A percentile compares a stretch with the other conserved stretches of the same genome.
phyloP scores from a whole-genome alignment of 2,329 filamentous ascomycete genomes.

The Neospermospora avenae region DNA sequence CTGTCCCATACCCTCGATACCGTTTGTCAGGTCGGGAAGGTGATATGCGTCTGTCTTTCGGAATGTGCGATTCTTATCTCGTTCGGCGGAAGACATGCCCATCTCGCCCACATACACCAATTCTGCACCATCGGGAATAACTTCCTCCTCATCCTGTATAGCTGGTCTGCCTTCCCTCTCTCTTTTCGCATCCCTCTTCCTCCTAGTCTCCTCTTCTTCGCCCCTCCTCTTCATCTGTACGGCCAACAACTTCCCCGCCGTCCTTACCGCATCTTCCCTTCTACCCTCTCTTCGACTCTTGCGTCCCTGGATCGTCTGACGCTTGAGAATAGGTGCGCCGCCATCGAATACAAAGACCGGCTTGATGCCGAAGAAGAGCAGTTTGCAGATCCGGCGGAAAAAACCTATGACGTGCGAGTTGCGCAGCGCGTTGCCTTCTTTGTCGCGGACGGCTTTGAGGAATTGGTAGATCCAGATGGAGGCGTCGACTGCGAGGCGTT shows the following conservation, averaged over 20 bases:
- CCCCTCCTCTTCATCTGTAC: constrained; percentile 90
- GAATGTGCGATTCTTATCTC: constrained; percentile 71
- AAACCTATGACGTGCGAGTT: constrained; percentile 97
- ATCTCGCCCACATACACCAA: constrained; percentile 91
- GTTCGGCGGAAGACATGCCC: constrained; percentile 74
- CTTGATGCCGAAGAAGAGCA: constrained; percentile 92
- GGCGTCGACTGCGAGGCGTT: constrained; percentile 93
- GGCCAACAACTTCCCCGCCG: constrained; percentile 85
- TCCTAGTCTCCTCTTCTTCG: constrained; percentile 75
- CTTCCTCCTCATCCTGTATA: constrained; percentile 59
- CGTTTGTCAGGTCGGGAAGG: constrained; percentile 76
- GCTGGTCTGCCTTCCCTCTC: constrained; percentile 41
- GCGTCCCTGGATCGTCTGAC: constrained; percentile 79
- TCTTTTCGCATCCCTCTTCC: constrained; percentile 39
- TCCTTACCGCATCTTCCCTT: constrained; percentile 87
- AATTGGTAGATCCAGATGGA: constrained; percentile 99
- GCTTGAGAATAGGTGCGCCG: constrained; percentile 84
- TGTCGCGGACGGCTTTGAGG: constrained; percentile 96
- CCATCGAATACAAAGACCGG: constrained; percentile 99
- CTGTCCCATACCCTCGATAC: constrained; percentile 80
- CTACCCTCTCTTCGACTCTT: constrained; percentile 81
- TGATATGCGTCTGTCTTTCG: constrained; percentile 94
- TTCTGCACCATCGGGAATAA: constrained; percentile 62
- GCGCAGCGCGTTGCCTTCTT: constrained; percentile 92
- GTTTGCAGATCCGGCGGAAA: constrained; percentile 96